These are phyloP conservation scores for Nigrospora oryzae DNA, from an alignment of 2,329 filamentous ascomycete genomes.

Conservation along the genomic window DNA sequence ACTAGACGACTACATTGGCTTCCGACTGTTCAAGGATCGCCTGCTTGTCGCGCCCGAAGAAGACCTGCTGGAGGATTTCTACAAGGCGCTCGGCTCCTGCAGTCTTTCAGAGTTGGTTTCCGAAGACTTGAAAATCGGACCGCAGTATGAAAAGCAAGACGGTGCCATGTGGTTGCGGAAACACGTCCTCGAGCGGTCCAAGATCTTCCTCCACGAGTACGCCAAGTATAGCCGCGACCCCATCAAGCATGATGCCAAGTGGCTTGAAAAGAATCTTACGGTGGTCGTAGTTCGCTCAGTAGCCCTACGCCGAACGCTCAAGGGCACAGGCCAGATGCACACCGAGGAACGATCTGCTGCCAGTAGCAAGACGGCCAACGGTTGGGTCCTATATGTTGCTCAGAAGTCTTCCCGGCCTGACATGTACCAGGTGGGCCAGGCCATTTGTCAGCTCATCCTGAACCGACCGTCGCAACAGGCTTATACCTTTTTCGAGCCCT, in stretches of 20 bases:
- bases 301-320: slow-evolving; percentile 67
- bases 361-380: slow-evolving; percentile 41
- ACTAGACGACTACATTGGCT: slow-evolving; percentile 82
- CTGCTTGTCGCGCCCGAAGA: slow-evolving; percentile 86
- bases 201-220: slow-evolving; percentile 79
- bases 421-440: slow-evolving; percentile 86
- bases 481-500: slow-evolving; percentile 82
- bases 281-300: slow-evolving; percentile 75
- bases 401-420: slow-evolving; percentile 56
- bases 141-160: slow-evolving; percentile 56
- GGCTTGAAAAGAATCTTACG: slow-evolving; percentile 78
- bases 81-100: slow-evolving; percentile 69
- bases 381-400: slow-evolving; percentile 69
- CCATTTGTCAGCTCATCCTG: slow-evolving; percentile 73
- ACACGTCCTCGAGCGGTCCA: slow-evolving; percentile 78
- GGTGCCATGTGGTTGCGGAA: slow-evolving; percentile 64
- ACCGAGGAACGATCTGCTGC: slow-evolving; percentile 70
- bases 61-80: slow-evolving; percentile 77
- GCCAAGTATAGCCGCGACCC: slow-evolving; percentile 61
- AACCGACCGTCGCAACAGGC: slow-evolving; percentile 80
- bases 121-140: slow-evolving; percentile 67
- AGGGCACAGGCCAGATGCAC: slow-evolving; percentile 59
- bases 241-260: slow-evolving; percentile 81
- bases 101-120: slow-evolving; percentile 71
- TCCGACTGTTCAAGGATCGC: slow-evolving; percentile 76